Evolutionary conservation across 2,329 filamentous ascomycete genomes (phyloP), one percentile per base, ranked within the genome.

Genomic region (Aspergillus pseudonomiae): DNA sequence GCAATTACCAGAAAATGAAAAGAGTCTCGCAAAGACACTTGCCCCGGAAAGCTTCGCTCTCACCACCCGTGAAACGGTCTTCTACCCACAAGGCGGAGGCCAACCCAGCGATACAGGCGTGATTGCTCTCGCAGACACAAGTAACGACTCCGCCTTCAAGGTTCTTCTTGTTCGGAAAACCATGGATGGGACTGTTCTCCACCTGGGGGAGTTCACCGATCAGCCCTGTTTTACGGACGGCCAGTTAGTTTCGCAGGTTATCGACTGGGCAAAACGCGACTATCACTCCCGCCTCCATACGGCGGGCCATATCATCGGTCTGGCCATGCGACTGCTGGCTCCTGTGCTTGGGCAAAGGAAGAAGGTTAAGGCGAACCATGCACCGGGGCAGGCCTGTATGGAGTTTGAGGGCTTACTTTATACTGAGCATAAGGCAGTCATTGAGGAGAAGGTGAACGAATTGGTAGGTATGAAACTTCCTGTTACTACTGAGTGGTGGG

Each of bases 231-330:
- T 74, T 11, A 12, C 48, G 1, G 48, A 61, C 9, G 68, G 69
- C 28, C 67, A 70, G 19, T 48, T 36, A 19, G 70, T 74, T 3
- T 53, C 68, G 4, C 71, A 74, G 36, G 66, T 7, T 10, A 70
- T 75, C 32, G 66, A 75, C 59, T 60, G 57, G 46, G 65, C 61
- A 16, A 71, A 69, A 43, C 72, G 73, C 4, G 65, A 73, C 24
- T 71, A 72, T 43, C 71, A 74, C 58, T 75, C 73, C 6, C 70
- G 72, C 9, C 63, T 74, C 12, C 73, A 75, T 63, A 74, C 73
- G n/a, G 73, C 70, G 26, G 73, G 73, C 4, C 72, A 75, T 54
- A 68, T 75, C 5, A 57, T 75, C 16, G 72, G 73, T 7, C 62
- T 74, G 10, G 71, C 72, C 2, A 73, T 75, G 70, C 63, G 71